Evolutionary conservation across 495 filamentous ascomycete genomes (phyloP).

Genomic region (Neurospora sp.): DNA sequence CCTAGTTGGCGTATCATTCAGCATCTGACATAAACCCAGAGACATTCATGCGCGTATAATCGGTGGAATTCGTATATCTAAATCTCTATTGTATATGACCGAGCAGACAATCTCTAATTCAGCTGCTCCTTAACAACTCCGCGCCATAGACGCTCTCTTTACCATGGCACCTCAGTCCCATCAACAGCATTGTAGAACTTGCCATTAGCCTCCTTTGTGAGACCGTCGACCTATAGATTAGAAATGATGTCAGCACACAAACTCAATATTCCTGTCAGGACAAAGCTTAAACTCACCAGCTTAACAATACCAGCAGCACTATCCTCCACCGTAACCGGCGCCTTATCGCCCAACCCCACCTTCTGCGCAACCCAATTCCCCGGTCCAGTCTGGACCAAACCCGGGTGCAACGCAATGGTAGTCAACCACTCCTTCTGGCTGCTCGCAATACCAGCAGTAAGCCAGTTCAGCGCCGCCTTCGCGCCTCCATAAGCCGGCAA

Average conservation of each 20-base stretch:
- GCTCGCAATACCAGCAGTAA: conserved; percentile 2
- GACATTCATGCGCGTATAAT: not conserved
- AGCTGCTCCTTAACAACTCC: not conserved
- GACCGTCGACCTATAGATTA: not conserved
- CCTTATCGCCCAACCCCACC: not conserved
- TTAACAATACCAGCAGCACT: not conserved
- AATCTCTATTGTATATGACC: not conserved
- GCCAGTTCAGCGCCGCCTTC: conserved; percentile 16
- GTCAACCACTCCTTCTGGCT: not conserved
- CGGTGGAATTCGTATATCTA: not conserved
- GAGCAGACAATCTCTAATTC: not conserved
- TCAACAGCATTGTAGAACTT: not conserved
- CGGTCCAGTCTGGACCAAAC: not conserved
- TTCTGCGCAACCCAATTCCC: not conserved
- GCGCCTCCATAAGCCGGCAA: conserved; percentile 12
- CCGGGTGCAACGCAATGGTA: not conserved
- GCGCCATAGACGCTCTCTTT: not conserved
- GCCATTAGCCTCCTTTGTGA: not conserved
- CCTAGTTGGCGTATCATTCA: not conserved
- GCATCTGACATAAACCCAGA: not conserved
- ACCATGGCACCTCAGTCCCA: not conserved
- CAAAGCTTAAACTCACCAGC: not conserved
- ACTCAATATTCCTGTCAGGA: not conserved
- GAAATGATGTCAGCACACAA: not conserved
- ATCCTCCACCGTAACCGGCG: not conserved